phyloP scores from a whole-genome alignment of 2,329 filamentous ascomycete species.

The Aureobasidium sp. region DNA sequence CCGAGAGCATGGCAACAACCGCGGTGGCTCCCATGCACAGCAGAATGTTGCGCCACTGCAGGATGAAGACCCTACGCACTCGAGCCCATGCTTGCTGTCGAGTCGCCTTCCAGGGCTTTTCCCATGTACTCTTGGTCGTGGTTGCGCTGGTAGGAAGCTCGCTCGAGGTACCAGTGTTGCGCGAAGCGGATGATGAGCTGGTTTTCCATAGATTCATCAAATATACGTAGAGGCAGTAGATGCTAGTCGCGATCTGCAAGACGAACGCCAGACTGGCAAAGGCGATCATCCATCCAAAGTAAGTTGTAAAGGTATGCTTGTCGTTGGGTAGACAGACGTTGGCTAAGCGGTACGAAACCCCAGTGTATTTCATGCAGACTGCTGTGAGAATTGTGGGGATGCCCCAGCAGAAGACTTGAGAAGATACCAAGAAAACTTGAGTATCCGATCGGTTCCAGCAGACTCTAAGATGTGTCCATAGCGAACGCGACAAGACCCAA shows the following conservation, averaged over 20 bases:
- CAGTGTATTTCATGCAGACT: slow-evolving; percentile 24
- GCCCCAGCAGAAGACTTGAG: slow-evolving; percentile 24
- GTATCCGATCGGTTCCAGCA: slow-evolving; percentile 30
- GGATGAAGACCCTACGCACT: slow-evolving; percentile 64
- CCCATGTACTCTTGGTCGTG: background rate
- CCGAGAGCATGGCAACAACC: slow-evolving; percentile 75
- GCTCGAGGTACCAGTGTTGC: background rate
- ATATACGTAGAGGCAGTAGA: slow-evolving; percentile 31
- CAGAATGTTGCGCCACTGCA: slow-evolving; percentile 79
- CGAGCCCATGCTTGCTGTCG: slow-evolving; percentile 49
- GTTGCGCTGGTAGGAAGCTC: slow-evolving; percentile 9
- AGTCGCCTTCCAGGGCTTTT: slow-evolving; percentile 14
- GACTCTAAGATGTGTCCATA: slow-evolving; percentile 31
- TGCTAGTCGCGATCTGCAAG: slow-evolving; percentile 28
- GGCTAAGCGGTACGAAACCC: slow-evolving; percentile 31
- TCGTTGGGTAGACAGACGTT: slow-evolving; percentile 31
- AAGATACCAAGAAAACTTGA: slow-evolving; percentile 23
- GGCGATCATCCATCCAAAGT: slow-evolving; percentile 33
- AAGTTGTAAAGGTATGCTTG: slow-evolving; percentile 28
- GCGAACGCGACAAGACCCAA: slow-evolving; percentile 49
- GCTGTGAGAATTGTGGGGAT: slow-evolving; percentile 26
- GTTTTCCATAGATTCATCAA: slow-evolving; percentile 20
- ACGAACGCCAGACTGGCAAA: slow-evolving; percentile 27
- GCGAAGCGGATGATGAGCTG: background rate
- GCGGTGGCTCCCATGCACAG: slow-evolving; percentile 72